Evolutionary conservation across 1,139 yeast genomes (phyloP).

Genomic region (Candida tunisiensis): DNA sequence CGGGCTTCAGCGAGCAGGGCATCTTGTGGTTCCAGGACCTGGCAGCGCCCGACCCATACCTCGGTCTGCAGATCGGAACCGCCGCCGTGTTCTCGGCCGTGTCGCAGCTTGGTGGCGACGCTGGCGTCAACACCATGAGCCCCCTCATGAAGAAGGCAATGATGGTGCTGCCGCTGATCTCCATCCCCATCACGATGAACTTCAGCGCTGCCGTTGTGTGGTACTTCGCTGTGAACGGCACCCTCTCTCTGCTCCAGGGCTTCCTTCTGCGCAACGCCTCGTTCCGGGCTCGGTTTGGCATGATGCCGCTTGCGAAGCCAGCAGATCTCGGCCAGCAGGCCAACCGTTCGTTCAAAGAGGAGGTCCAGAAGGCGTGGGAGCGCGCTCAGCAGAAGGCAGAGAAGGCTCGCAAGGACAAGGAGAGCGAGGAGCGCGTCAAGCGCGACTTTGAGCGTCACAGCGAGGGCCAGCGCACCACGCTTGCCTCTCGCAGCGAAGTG

Average conservation of each 20-base stretch:
- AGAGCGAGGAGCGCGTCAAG: no score
- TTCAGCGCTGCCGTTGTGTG: constrained; percentile 74
- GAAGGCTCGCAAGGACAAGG: no score
- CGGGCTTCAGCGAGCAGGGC: constrained; percentile 69
- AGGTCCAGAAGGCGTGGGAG: no score
- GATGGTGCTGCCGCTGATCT: constrained; percentile 58
- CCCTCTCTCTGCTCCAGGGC: constrained; percentile 59
- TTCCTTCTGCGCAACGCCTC: constrained; percentile 37
- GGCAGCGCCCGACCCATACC: constrained; percentile 75
- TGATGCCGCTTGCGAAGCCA: no score
- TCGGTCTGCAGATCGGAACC: constrained; percentile 72
- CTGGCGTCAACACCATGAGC: constrained; percentile 60
- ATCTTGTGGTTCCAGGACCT: constrained; percentile 69
- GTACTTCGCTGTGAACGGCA: constrained; percentile 70
- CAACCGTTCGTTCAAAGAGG: no score
- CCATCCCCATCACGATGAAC: constrained; percentile 75
- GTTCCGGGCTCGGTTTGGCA: no score
- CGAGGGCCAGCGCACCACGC: no score
- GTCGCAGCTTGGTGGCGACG: constrained; percentile 73
- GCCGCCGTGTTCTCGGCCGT: constrained; percentile 66
- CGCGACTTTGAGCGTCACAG: no score
- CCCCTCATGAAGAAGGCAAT: constrained; percentile 60
- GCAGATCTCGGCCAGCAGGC: no score
- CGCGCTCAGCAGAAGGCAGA: no score
- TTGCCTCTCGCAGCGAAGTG: no score